Base-by-base conservation (phyloP, 441 rosid genomes). In the Brassica balearica region DNA sequence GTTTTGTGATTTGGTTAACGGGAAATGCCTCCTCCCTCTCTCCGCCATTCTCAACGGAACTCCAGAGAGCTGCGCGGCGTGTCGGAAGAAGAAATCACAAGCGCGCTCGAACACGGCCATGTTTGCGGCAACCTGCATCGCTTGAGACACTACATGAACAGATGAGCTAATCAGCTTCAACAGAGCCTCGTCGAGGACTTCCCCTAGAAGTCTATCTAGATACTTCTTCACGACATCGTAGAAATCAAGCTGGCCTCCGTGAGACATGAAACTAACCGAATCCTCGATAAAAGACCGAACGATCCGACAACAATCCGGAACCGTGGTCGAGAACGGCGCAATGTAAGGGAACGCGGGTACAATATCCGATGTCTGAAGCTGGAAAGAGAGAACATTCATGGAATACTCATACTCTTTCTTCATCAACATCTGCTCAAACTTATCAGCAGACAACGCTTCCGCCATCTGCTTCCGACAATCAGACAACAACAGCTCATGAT, bases 61-160 rank as follows among this genome's bases (percentile, higher is more conserved):
- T 2, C 99, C 99, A 0, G 98, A 88, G 34, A 92, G 98, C 83
- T 95, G 98, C 20, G 96, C 99, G 11, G 99, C 97, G 67, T 95
- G 99, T 43, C 91, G 91, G 73, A 88, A 91, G 82, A 92, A 95
- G 88, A 95, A 95, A 82, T 91, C 99, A 74, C 99, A 95, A 80
- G 99, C 99, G 19, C 99, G 98, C 71, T 93, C 97, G 70, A 95
- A 79, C 38, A 93, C 99, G 1, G 92, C 91, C 98, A 95, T 95
- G 83, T 95, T 95, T 48, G 99, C 99, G 6, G 99, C 98, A 59
- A 92, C 88, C 84, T 89, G 99, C 99, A 93, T 95, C 6, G 98
- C 99, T 80, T 93, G 99, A 23, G 99, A 84, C 69, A 92, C 99
- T 43, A 95, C 98, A 55, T 88, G 95, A 46, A 91, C 86, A 11